Evolutionary conservation across 2,329 filamentous ascomycete species (phyloP).

Genomic region (Pseudocercospora fijiensis): DNA sequence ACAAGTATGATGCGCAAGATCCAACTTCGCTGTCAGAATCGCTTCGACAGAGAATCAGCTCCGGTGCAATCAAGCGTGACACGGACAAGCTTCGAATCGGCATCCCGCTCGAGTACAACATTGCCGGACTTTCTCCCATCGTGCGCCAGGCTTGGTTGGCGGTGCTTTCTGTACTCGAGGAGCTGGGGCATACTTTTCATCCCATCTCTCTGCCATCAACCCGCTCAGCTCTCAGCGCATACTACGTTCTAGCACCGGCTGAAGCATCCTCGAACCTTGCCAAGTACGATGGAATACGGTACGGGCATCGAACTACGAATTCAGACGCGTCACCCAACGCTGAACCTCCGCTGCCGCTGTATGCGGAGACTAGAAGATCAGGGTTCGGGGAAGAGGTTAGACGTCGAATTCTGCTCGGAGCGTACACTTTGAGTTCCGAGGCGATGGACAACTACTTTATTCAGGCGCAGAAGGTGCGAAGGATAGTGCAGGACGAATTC

Average conservation of each 20-base stretch:
- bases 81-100: constrained; percentile 52
- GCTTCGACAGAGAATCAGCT: constrained; percentile 54
- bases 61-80: constrained; percentile 4
- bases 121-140: constrained; percentile 69
- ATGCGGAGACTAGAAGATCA: constrained; percentile 69
- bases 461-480: constrained; percentile 83
- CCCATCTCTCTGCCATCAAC: constrained; percentile 81
- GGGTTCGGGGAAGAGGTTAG: constrained; percentile 84
- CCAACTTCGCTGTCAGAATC: constrained; percentile 66
- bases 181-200: constrained; percentile 68
- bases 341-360: constrained; percentile 52
- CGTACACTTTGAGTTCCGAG: constrained; percentile 84
- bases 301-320: constrained; percentile 62
- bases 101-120: constrained; percentile 77
- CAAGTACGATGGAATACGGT: constrained; percentile 96
- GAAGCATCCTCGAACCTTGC: constrained; percentile 95
- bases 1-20: constrained; percentile 66
- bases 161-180: constrained; percentile 60
- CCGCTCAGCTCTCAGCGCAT: constrained; percentile 80
- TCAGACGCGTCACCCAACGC: constrained; percentile 49
- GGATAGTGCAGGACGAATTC: constrained; percentile 83
- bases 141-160: constrained; percentile 70
- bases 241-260: constrained; percentile 92
- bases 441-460: constrained; percentile 97
- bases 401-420: constrained; percentile 81